Evolutionary conservation across 2,329 filamentous ascomycete species (phyloP), one percentile per base, ranked within the genome.

Genomic region (Diplodia mutila): DNA sequence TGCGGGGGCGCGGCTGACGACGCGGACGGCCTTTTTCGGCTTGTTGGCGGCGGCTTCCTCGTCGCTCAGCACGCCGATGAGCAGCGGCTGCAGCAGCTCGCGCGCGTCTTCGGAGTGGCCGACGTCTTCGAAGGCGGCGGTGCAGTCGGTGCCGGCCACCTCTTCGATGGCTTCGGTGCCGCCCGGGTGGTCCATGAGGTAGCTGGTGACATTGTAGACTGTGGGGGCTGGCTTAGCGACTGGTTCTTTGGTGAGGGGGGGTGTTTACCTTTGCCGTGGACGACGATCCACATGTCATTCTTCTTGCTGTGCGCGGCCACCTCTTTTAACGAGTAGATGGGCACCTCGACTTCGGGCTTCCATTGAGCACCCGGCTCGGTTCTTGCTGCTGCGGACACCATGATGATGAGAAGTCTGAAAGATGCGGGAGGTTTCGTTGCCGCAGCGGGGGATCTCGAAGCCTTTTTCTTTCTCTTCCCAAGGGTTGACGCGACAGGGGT

Each of bases 201-300:
- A 90, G 52, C 83, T 80, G 1, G 87, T 84, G 12, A 88, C 78
- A 73, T 89, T 80, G 71, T 88, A 89, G 1, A 90, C 87, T 78
- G 61, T 3, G 11, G 4, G 32, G 18, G 8, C 1, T 14, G 18
- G 6, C 18, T 55, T 18, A 59, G 54, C 32, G 16, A 39, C 1
- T 39, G 18, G 6, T n/a, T 18, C 16, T 14, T 42, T 18, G 8
- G 32, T 34, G 32, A 11, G 3, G 32, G 32, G 11, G 8, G 32
- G 4, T 29, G 34, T 7, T 18, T 21, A 75, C 73, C 72, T 70
- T 87, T 80, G 46, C 85, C 85, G 63, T 87, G 84, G 34, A 89
- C 82, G 25, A 82, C 77, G 72, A 88, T 80, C 86, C 86, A 89
- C 18, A 82, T 73, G 73, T 87, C 83, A 12, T 78, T 74, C 14